Evolutionary conservation across 495 filamentous ascomycete genomes (phyloP).

Genomic region (Talaromyces trachyspermus): DNA sequence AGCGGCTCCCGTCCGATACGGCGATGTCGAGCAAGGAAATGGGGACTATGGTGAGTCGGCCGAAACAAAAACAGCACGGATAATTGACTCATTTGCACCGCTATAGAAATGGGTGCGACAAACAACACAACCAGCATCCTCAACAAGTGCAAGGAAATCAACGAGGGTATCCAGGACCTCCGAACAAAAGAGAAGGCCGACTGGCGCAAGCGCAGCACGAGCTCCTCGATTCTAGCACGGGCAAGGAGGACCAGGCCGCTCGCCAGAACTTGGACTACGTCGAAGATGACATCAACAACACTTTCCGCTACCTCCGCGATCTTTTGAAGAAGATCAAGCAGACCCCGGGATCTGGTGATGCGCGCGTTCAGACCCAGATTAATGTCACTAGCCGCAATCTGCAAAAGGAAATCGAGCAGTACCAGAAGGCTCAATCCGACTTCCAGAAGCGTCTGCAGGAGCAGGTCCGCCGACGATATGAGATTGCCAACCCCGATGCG

Average conservation of each 20-base stretch:
- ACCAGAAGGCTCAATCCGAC: conserved; percentile 66
- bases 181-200: conserved; percentile 30
- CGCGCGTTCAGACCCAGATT: conserved; percentile 69
- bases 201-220: conserved; percentile 34
- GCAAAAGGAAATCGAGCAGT: conserved; percentile 68
- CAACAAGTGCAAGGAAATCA: conserved; percentile 74
- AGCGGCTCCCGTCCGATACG: conserved; percentile 26
- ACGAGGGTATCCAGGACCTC: conserved; percentile 54
- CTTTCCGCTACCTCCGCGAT: conserved; percentile 66
- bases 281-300: conserved; percentile 71
- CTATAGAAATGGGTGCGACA: conserved; percentile 60
- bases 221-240: conserved; percentile 36
- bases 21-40: conserved; percentile 30
- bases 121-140: conserved; percentile 60
- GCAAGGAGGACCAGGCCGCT: conserved; percentile 35
- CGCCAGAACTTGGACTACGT: conserved; percentile 52
- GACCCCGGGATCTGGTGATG: conserved; percentile 62
- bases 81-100: conserved; percentile 26
- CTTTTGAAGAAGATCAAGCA: conserved; percentile 73
- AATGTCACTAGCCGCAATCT: conserved; percentile 70
- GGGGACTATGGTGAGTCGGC: conserved; percentile 37
- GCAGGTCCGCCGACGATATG: conserved; percentile 80
- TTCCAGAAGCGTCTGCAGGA: conserved; percentile 72
- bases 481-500: conserved; percentile 81
- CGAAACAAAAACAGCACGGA: too few species aligned